Base-by-base conservation (phyloP, 176 grass and related monocot genomes). In the Melocanna baccifera region DNA sequence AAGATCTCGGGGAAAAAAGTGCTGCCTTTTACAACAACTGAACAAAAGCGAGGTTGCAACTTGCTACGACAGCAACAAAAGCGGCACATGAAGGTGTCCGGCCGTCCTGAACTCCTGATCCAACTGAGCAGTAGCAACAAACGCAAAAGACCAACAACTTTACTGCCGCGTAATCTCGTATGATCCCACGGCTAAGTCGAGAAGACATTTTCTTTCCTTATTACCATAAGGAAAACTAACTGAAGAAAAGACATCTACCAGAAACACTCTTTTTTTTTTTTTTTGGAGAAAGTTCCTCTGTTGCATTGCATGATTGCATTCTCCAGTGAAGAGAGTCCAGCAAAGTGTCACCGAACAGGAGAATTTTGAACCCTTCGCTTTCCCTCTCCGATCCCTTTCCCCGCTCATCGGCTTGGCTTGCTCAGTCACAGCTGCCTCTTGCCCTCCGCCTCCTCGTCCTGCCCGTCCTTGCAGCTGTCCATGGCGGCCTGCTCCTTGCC, bases 291-390 rank as follows among this genome's bases (percentile, higher is more conserved):
- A 74, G 63, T 29, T 51, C 6, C 37, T 88, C 71, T 53, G 20
- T 62, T 15, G 40, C 79, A 77, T 76, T n/a, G 51, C 70, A 46
- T 71, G 12, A 47, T 64, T 59, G 69, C 26, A 9, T 69, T 68
- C 78, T 40, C 67, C 48, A 19, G 46, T 50, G 84, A 79, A 87
- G 48, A 64, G 40, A 1, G 46, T 12, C 20, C 37, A 28, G 2
- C 19, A 58, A 30, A 0, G 77, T 32, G 51, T 14, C 13, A 65
- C 62, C 39, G 32, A 79, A 78, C 78, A 51, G 26, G 78, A 25
- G 81, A 90, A 88, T n/a, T 92, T 89, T 83, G 88, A 94, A 87
- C 55, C 62, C 28, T 69, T 84, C 40, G 45, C 65, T 87, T 88
- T 88, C 83, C 80, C 63, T 79, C 89, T 53, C n/a, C n/a, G n/a